A percentile compares a stretch with the other conserved stretches of the same genome.
phyloP scores from a whole-genome alignment of 148 eudicot genomes.

The Arctostaphylos glauca region DNA sequence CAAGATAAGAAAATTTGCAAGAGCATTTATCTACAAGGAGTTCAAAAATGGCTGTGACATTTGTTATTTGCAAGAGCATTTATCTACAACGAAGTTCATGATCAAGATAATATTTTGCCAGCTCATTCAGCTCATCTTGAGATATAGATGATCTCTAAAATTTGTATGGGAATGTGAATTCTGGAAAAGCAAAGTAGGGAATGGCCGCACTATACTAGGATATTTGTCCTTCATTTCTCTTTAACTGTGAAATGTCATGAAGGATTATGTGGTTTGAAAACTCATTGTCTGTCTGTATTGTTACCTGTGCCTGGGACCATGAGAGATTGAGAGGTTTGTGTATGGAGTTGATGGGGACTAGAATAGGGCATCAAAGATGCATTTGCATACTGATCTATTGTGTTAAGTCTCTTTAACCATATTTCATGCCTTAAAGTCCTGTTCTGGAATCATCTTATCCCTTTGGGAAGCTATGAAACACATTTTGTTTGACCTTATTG shows the following conservation, averaged over 20 bases:
- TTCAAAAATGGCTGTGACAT: background rate
- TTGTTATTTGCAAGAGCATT: background rate
- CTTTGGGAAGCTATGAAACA: background rate
- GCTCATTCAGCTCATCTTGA: background rate
- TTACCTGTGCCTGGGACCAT: background rate
- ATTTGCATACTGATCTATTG: background rate
- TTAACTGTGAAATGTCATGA: background rate
- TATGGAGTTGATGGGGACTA: background rate
- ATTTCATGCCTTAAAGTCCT: background rate
- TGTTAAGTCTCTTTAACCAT: background rate
- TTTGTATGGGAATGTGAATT: background rate
- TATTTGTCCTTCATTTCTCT: background rate
- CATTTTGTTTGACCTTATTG: constrained; percentile 1
- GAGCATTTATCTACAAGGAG: background rate
- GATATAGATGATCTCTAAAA: background rate
- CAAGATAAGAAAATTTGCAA: background rate
- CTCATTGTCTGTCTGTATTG: background rate
- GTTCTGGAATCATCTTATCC: background rate
- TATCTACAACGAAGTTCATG: background rate
- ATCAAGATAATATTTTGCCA: background rate
- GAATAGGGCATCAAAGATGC: background rate
- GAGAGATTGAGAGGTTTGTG: background rate
- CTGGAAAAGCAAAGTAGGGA: constrained; percentile 8
- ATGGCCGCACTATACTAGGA: background rate
- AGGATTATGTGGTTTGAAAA: background rate